Conservation (phyloP, 169 alveolate species). For the Plasmodium chabaudi region DNA sequence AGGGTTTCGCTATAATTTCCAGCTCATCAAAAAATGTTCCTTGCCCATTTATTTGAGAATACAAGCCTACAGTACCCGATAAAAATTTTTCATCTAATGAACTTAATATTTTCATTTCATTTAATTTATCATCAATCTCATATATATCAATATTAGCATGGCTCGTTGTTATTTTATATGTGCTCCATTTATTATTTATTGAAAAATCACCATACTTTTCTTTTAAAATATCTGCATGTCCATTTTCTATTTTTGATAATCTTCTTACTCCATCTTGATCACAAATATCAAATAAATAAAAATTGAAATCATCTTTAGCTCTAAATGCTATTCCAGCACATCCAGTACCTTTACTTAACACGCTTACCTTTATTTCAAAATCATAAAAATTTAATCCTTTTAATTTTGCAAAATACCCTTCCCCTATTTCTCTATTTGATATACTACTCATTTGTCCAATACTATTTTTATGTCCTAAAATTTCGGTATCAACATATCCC, state of each 20-base stretch:
- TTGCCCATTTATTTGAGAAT: constrained; percentile 88
- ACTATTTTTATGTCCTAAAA: constrained; percentile 84
- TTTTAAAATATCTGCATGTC: constrained; percentile 83
- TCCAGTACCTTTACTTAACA: constrained; percentile 87
- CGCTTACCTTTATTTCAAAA: constrained; percentile 82
- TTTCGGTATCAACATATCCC: constrained; percentile 91
- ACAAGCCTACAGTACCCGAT: constrained; percentile 91
- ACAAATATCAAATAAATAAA: constrained; percentile 87
- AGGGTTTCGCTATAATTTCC: constrained; percentile 84
- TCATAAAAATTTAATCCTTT: constrained; percentile 88
- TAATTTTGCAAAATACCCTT: constrained; percentile 89
- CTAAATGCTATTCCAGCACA: constrained; percentile 90
- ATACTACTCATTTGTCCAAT: constrained; percentile 89
- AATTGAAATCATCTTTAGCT: constrained; percentile 89
- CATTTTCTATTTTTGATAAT: constrained; percentile 88
- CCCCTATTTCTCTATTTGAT: constrained; percentile 82
- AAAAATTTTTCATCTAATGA: constrained; percentile 89
- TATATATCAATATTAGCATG: constrained; percentile 79
- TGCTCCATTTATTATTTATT: constrained; percentile 84
- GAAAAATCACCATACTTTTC: constrained; percentile 86
- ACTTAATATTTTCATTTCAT: constrained; percentile 62
- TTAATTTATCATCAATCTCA: constrained; percentile 71
- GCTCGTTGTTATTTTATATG: constrained; percentile 77
- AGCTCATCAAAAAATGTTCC: constrained; percentile 89
- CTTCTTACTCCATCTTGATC: constrained; percentile 85